Base-by-base conservation (phyloP, 208 protist genomes). In the Leishmania braziliensis region DNA sequence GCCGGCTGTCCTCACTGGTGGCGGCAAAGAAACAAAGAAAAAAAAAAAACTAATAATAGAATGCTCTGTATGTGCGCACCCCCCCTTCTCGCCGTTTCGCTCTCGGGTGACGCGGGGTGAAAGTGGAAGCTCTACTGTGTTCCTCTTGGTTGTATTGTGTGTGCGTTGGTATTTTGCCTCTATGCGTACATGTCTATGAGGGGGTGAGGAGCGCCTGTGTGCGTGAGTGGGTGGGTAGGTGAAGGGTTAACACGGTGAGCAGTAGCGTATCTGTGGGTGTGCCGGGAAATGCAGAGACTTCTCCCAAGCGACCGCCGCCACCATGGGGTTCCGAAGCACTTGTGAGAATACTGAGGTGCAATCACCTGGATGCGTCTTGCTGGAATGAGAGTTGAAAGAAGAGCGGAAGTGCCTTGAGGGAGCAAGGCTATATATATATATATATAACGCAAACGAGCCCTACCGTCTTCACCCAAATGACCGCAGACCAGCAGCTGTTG, bases 121-220 rank as follows among this genome's bases (percentile, higher is more conserved):
- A 46, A 54, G 46, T 53, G 26, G 43, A 73, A n/a, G 3, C 68
- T n/a, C 46, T 2, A 3, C 18, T 53, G 26, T 16, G 16, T 10
- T 18, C 68, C 46, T 33, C 68, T 50, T 73, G 18, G 68, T 23
- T 54, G 68, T 5, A 26, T 53, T 29, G 8, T 50, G 51, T 29
- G 68, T 36, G 68, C 5, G 68, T 26, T 26, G 20, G 18, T 53
- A 16, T 26, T n/a, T 75, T 33, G 4, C 48, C 18, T 75, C 51
- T 54, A 76, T 76, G 51, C 71, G 51, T 62, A 48, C 71, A 76
- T 76, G 51, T 76, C 71, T 76, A 76, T 76, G 46, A 54, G 33
- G 23, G 20, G 43, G 8, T 33, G 12, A 29, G 68, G 68, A 26
- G 68, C 68, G 20, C 23, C 9, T 26, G 36, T 26, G 4, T 23